A percentile compares a stretch with the other conserved stretches of the same genome.
phyloP scores from a whole-genome alignment of 78 protist species.

The Pelomyxa schiedti region DNA sequence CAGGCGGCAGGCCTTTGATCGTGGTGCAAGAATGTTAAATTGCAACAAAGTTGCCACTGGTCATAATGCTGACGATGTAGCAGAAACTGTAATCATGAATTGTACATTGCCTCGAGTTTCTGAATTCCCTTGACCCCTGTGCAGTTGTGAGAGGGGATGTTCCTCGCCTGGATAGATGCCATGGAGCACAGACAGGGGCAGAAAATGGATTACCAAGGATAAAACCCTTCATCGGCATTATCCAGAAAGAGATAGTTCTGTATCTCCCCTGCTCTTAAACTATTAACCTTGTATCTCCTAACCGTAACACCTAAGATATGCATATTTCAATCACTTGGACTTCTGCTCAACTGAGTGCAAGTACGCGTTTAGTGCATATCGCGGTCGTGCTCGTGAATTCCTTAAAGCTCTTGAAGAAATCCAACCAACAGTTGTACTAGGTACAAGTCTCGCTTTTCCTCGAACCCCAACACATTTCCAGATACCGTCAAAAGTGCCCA shows the following conservation, averaged over 20 bases:
- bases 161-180: constrained; percentile 67
- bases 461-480: not conserved
- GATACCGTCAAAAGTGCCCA: constrained; percentile 38
- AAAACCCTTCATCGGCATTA: not conserved
- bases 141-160: constrained; percentile 75
- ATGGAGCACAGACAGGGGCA: constrained; percentile 47
- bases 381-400: constrained; percentile 72
- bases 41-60: constrained; percentile 75
- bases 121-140: not conserved
- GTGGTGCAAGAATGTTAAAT: constrained; percentile 57
- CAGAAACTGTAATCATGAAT: constrained; percentile 87
- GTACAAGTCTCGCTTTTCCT: not conserved
- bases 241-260: not conserved
- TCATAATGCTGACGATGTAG: constrained; percentile 89
- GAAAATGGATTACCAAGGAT: constrained; percentile 3
- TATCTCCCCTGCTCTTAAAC: constrained; percentile 68
- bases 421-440: constrained; percentile 49
- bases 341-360: constrained; percentile 77
- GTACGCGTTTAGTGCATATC: constrained; percentile 68
- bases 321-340: constrained; percentile 62
- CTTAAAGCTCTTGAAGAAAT: constrained; percentile 58
- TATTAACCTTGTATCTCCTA: constrained; percentile 79
- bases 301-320: constrained; percentile 84
- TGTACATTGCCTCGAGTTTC: constrained; percentile 1
- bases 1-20: constrained; percentile 83